Conservation (phyloP, 2,329 filamentous ascomycete species). For the Colletotrichum caudatum region DNA sequence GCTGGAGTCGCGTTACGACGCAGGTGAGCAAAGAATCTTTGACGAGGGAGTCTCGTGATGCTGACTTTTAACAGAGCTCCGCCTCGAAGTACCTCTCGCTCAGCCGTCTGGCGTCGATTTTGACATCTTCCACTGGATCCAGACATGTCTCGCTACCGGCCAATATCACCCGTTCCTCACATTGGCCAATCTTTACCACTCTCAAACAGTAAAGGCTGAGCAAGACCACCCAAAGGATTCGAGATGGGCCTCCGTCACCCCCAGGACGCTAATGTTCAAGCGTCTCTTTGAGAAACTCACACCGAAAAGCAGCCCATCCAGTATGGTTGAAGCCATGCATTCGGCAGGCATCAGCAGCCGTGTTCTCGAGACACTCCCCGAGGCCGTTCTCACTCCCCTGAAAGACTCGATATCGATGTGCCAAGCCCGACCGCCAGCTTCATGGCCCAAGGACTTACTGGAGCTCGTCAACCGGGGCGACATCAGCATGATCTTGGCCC, state of each 20-base stretch:
- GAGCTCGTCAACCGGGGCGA: conserved; percentile 85
- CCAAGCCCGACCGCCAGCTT: conserved; percentile 82
- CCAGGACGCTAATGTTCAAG: conserved; percentile 77
- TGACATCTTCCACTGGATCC: conserved; percentile 65
- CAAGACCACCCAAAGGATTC: conserved; percentile 52
- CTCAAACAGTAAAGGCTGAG: conserved; percentile 52
- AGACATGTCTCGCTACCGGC: conserved; percentile 57
- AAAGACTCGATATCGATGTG: conserved; percentile 88
- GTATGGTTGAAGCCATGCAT: conserved; percentile 80
- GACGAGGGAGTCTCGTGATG: conserved; percentile 10
- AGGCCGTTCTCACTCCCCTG: conserved; percentile 83
- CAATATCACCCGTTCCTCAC: conserved; percentile 55
- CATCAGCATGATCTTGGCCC: conserved; percentile 74
- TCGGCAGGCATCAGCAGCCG: conserved; percentile 74
- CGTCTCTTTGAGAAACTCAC: conserved; percentile 73
- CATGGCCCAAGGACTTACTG: conserved; percentile 79
- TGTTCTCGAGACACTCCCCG: conserved; percentile 85
- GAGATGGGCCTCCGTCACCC: conserved; percentile 64
- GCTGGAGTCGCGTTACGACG: conserved; percentile 53
- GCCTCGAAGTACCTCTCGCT: conserved; percentile 44
- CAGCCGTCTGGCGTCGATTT: conserved; percentile 51
- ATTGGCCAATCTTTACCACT: conserved; percentile 59
- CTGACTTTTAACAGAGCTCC: conserved; percentile 47
- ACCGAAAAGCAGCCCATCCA: conserved; percentile 63
- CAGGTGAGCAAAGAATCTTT: conserved; percentile 51